Base-by-base conservation (phyloP, 225 moss, liverwort and hornwort genomes). In the Polytrichum commune region DNA sequence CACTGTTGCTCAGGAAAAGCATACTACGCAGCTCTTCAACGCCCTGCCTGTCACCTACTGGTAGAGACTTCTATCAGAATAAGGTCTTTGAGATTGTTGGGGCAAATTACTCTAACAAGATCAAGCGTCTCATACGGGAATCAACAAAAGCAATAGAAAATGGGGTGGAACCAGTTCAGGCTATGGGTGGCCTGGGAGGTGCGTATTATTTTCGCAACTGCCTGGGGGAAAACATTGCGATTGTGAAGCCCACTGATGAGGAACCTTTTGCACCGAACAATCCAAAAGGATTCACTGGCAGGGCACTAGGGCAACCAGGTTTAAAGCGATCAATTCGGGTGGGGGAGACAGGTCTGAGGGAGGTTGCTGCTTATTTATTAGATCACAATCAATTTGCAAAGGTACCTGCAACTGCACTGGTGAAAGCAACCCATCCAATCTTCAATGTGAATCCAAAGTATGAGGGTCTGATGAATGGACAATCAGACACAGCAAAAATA, bases 191-290 rank as follows among this genome's bases (percentile, higher is more conserved):
- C 18, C 70, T 96, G 1, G 93, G 96, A 2, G 96, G 96, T 30
- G 96, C 96, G 0, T 96, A 96, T 38, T 93, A 96, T 62, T 96
- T 96, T 61, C 90, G 91, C 5, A 90, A 92, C 25, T 46, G 46
- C 6, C 84, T 78, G 26, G 96, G 93, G 0, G 93, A 96, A 30
- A 72, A 77, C 73, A 82, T 89, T 5, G 93, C 89, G 1, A 92
- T 96, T 22, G 91, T 96, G 61, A 96, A 96, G 67, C 96, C 96
- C 27, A 96, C 91, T 1, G 96, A 96, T 8, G 96, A 96, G 80
- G 96, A 96, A 78, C 96, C 96, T 24, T 93, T 96, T 32, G 96
- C 96, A 18, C 96, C 96, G 26, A 96, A 96, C 74, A 96, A 96
- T 53, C 96, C 96, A 0, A 96, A 96, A 53, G 96, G 96, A 18